Conservation (phyloP, 164 flowering plant species). For the Hamamelis virginiana region DNA sequence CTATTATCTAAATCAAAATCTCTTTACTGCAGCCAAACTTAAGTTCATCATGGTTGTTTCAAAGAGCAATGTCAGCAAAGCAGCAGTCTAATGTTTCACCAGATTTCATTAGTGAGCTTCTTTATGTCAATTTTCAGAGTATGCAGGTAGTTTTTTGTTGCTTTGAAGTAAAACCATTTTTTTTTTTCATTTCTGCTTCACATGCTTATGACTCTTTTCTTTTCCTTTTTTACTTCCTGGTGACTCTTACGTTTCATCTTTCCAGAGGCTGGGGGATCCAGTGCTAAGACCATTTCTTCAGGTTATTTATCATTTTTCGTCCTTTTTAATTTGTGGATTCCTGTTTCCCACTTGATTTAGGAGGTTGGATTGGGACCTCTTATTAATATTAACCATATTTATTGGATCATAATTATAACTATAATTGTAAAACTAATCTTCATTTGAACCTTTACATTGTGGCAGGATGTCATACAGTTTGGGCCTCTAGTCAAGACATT, state of each 20-base stretch:
- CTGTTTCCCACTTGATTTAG: background rate
- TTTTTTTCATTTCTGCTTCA: background rate
- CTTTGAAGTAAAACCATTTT: background rate
- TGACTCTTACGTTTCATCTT: constrained; percentile 12
- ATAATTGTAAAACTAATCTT: background rate
- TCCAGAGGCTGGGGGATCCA: constrained; percentile 87
- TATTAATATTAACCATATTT: background rate
- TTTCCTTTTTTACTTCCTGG: background rate
- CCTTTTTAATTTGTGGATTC: background rate
- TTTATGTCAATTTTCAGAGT: constrained; percentile 66
- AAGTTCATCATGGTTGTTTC: constrained; percentile 94
- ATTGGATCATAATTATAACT: too few relatives aligned
- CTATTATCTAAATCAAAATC: background rate
- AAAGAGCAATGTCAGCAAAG: constrained; percentile 96
- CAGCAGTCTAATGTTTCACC: constrained; percentile 58
- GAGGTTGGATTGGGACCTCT: background rate
- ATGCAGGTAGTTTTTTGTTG: constrained; percentile 63
- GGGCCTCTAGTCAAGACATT: constrained; percentile 86
- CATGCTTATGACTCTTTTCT: background rate
- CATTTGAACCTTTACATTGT: constrained; percentile 2
- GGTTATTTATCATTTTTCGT: constrained; percentile 37
- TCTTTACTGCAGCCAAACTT: constrained; percentile 78
- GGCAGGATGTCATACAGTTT: constrained; percentile 93
- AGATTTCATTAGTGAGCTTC: constrained; percentile 84
- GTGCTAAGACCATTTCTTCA: constrained; percentile 95